These are phyloP conservation scores for Sporisorium exsertum DNA, from an alignment of 1,284 basidiomycete genomes.

Conservation along the genomic window DNA sequence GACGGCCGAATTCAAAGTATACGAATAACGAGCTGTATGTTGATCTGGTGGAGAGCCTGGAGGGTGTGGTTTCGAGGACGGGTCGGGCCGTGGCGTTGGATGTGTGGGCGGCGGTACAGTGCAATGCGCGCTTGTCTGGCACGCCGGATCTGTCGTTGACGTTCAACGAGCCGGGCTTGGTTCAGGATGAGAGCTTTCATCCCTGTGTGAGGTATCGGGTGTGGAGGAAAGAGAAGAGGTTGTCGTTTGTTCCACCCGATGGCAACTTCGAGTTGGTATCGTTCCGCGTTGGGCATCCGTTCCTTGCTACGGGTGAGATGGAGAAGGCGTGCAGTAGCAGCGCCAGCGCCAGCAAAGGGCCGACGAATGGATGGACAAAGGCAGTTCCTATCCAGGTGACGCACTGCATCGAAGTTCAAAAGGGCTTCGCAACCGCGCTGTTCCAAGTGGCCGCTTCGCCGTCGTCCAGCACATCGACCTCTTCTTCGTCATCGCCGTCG, in stretches of 20 bases:
- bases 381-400: constrained; percentile 13
- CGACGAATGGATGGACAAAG: constrained; percentile 37
- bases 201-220: constrained; percentile 84
- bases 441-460: constrained; percentile 24
- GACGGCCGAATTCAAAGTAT: constrained; percentile 60
- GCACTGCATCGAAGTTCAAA: constrained; percentile 29
- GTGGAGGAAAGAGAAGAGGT: constrained; percentile 72
- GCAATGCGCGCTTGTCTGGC: constrained; percentile 68
- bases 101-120: constrained; percentile 46
- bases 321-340: neutral
- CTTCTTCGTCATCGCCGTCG: constrained; percentile 8
- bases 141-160: constrained; percentile 56
- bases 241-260: constrained; percentile 63
- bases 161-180: constrained; percentile 72
- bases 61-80: constrained; percentile 70
- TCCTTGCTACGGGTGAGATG: constrained; percentile 19
- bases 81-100: constrained; percentile 65
- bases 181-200: constrained; percentile 87
- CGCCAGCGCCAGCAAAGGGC: too few species aligned
- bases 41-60: constrained; percentile 58
- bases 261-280: constrained; percentile 53
- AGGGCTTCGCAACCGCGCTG: constrained; percentile 23
- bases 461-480: constrained; percentile 9
- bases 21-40: constrained; percentile 64
- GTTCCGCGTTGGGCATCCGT: constrained; percentile 69